Evolutionary conservation across 257 asterid genomes (phyloP).

Genomic region (Verbascum thapsus): DNA sequence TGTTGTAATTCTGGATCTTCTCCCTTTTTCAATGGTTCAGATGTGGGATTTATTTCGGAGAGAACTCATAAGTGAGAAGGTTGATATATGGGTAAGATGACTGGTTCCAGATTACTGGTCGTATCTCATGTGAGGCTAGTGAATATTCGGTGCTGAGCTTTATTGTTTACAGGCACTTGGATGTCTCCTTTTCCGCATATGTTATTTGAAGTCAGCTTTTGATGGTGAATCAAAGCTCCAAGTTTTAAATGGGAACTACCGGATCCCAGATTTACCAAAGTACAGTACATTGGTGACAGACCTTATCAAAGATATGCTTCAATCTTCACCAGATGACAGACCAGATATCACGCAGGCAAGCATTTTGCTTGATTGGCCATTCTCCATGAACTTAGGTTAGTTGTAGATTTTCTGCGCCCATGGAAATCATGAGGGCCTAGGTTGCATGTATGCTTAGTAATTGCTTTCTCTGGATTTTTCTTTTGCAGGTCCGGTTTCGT

Average conservation of each 20-base stretch:
- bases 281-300: constrained; percentile 67
- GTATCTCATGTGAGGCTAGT: not conserved
- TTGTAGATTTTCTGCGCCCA: constrained; percentile 69
- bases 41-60: constrained; percentile 97
- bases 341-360: constrained; percentile 99
- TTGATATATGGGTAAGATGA: constrained; percentile 94
- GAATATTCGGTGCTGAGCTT: constrained; percentile 21
- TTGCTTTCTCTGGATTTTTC: constrained; percentile 30
- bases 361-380: constrained; percentile 88
- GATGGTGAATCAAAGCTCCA: constrained; percentile 99
- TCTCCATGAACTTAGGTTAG: constrained; percentile 85
- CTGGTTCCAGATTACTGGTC: constrained; percentile 16
- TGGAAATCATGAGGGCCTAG: constrained; percentile 55
- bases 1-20: constrained; percentile 47
- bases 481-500: constrained; percentile 93
- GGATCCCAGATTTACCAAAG: constrained; percentile 89
- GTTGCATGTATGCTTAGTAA: constrained; percentile 39
- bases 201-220: constrained; percentile 91
- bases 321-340: constrained; percentile 81
- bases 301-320: constrained; percentile 84
- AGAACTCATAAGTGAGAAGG: constrained; percentile 89
- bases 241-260: constrained; percentile 89
- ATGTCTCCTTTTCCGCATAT: constrained; percentile 90
- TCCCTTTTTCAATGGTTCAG: constrained; percentile 58
- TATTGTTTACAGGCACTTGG: constrained; percentile 82